Evolutionary conservation across 805 yeast genomes (phyloP).

Genomic region (Wickerhamiella australiensis): DNA sequence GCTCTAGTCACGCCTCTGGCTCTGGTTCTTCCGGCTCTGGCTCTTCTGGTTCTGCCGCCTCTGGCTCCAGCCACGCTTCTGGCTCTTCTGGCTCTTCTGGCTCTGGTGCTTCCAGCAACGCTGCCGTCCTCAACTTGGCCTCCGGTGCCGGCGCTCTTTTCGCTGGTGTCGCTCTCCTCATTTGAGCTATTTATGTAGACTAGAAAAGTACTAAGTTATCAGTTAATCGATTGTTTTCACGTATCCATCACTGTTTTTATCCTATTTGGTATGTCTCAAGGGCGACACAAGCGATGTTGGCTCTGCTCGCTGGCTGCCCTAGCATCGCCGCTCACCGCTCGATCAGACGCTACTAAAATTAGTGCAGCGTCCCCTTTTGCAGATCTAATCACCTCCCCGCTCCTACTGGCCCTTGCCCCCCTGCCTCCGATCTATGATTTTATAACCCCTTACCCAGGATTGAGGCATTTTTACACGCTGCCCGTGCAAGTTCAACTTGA

Average conservation of each 20-base stretch:
- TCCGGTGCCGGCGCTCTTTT: slow-evolving; percentile 7
- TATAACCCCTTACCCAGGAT: too few species aligned
- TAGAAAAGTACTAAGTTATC: background rate
- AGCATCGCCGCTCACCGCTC: too few species aligned
- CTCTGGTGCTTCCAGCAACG: background rate
- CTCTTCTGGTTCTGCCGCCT: background rate
- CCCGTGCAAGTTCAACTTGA: too few species aligned
- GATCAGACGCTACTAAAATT: too few species aligned
- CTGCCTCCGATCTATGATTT: too few species aligned
- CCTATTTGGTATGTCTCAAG: background rate
- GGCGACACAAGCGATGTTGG: too few species aligned
- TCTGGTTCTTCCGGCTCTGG: slow-evolving; percentile 8
- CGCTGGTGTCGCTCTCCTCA: slow-evolving; percentile 2
- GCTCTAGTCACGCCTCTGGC: slow-evolving; percentile 9
- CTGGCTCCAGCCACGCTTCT: slow-evolving; percentile 7
- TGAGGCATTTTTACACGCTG: too few species aligned
- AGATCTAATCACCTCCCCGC: too few species aligned
- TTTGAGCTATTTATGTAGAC: slow-evolving; percentile 7
- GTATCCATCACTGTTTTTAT: background rate
- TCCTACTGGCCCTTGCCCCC: too few species aligned
- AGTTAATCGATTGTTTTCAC: background rate
- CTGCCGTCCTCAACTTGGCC: slow-evolving; percentile 3
- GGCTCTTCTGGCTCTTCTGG: slow-evolving; percentile 10
- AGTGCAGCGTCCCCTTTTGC: too few species aligned
- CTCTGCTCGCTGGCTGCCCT: too few species aligned